phyloP scores from a whole-genome alignment of 257 asterid species.

The Cynanchum wilfordii region DNA sequence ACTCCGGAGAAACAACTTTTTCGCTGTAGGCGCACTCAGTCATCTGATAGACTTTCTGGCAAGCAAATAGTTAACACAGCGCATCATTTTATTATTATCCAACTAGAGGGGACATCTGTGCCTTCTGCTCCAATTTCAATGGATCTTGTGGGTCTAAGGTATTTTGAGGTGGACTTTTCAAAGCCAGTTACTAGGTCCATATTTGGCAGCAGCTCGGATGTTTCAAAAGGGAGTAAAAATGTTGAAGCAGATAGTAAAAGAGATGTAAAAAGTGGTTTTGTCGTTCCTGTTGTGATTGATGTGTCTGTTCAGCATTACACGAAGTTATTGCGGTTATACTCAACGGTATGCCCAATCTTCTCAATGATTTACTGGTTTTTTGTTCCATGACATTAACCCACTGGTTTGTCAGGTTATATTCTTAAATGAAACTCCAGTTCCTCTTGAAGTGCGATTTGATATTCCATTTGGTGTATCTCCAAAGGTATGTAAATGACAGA shows the following conservation, averaged over 20 bases:
- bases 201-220: conserved; percentile 31
- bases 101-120: conserved; percentile 74
- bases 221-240: conserved; percentile 32
- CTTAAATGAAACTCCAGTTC: conserved; percentile 66
- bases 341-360: conserved; percentile 60
- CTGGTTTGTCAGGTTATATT: conserved; percentile 70
- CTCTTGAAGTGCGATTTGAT: conserved; percentile 88
- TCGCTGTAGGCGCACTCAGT: conserved; percentile 52
- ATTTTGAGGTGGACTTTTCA: conserved; percentile 84
- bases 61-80: conserved; percentile 61
- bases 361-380: neutral
- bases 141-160: conserved; percentile 94
- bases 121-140: conserved; percentile 85
- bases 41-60: conserved; percentile 59
- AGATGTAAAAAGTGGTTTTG: conserved; percentile 52
- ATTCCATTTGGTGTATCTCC: conserved; percentile 95
- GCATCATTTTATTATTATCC: conserved; percentile 71
- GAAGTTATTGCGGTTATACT: conserved; percentile 76
- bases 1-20: conserved; percentile 64
- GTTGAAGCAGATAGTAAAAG: conserved; percentile 37
- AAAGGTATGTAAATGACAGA: conserved; percentile 44
- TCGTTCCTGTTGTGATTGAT: conserved; percentile 89
- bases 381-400: conserved; percentile 2
- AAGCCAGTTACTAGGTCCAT: conserved; percentile 53
- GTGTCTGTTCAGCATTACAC: conserved; percentile 80